These are phyloP conservation scores for Postia placenta DNA, from an alignment of 768 basidiomycete genomes.

Conservation along the genomic window DNA sequence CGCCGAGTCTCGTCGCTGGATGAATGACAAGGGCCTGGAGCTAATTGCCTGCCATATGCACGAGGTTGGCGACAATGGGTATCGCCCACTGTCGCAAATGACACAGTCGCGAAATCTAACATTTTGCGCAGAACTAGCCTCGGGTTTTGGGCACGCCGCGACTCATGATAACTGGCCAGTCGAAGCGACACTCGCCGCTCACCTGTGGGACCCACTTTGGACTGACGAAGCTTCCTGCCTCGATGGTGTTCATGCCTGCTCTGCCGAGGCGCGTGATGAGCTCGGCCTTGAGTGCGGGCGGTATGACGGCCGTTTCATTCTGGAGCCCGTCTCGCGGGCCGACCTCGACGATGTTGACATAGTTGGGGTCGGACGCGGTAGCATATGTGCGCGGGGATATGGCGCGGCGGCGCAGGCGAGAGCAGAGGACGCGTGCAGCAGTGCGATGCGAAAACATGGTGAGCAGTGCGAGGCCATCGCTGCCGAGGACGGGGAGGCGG, in stretches of 20 bases:
- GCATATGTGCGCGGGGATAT: not conserved
- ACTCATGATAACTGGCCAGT: no score
- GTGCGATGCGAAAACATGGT: not conserved
- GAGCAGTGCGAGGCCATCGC: no score
- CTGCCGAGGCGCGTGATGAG: slow-evolving; percentile 68
- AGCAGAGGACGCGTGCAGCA: not conserved
- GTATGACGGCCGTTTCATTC: slow-evolving; percentile 73
- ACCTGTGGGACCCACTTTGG: slow-evolving; percentile 94
- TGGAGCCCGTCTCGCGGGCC: slow-evolving; percentile 90
- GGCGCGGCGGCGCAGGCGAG: not conserved
- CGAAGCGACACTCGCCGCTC: no score
- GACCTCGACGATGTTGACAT: slow-evolving; percentile 78
- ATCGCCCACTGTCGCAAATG: no score
- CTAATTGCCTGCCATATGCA: no score
- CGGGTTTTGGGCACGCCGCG: no score
- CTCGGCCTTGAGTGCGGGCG: slow-evolving; percentile 69
- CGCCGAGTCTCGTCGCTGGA: no score
- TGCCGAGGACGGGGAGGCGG: no score
- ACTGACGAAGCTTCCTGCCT: slow-evolving; percentile 87
- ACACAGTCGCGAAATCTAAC: no score
- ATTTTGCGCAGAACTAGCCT: no score
- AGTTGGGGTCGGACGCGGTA: slow-evolving; percentile 16
- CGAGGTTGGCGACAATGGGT: no score
- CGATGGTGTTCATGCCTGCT: slow-evolving; percentile 67
- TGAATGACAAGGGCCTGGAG: no score